A percentile compares a stretch with the other conserved stretches of the same genome.
Conservation (phyloP, 2,329 filamentous ascomycete species). For the Tolypocladium amazonense region DNA sequence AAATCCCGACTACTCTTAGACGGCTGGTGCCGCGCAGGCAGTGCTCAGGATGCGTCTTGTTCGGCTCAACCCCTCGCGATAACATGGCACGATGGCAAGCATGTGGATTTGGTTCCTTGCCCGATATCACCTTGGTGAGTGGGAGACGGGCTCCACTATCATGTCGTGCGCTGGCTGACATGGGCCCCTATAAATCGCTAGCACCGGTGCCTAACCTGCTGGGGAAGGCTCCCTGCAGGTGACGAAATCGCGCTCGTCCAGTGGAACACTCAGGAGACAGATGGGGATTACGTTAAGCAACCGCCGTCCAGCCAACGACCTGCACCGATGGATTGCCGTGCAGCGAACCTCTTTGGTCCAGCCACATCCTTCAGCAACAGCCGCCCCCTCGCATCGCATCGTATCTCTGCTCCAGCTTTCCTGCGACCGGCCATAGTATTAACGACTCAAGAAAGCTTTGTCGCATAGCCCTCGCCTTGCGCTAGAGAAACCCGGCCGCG, state of each 20-base stretch:
- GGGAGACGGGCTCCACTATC: not conserved
- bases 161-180: not conserved
- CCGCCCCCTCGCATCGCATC: not conserved
- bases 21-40: not conserved
- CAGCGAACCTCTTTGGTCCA: not conserved
- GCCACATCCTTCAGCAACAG: not conserved
- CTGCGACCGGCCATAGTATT: not conserved
- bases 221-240: not conserved
- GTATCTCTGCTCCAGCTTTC: not conserved
- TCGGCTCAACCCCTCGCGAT: not conserved
- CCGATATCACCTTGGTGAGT: too few relatives aligned
- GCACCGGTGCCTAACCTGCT: not conserved
- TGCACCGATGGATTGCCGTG: not conserved
- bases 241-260: not conserved
- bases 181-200: not conserved
- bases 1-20: not conserved
- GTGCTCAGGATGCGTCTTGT: not conserved
- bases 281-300: not conserved
- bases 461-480: not conserved
- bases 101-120: not conserved
- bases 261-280: slow-evolving; percentile 1
- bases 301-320: not conserved
- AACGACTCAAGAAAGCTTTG: not conserved
- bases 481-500: not conserved
- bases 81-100: not conserved